Base-by-base conservation (phyloP, 2,329 filamentous ascomycete genomes). In the Hymenotorrendiella dingleyae region DNA sequence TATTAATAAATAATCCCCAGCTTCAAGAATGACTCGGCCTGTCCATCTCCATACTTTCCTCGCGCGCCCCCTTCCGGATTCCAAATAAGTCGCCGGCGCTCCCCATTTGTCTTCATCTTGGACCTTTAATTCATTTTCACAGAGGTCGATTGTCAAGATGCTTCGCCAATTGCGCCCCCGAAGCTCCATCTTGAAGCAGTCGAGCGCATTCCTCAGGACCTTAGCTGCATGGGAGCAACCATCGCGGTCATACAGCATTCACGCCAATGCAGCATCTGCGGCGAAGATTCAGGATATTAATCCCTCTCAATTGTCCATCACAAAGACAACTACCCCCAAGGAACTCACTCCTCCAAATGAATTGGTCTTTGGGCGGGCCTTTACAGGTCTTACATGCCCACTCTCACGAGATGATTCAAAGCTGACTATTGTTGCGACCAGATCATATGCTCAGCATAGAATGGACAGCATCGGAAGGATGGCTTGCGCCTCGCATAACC, bases 381-480 rank as follows among this genome's bases (percentile, higher is more conserved):
- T 98, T 67, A 95, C 93, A 58, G 89, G 88, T 90, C 69, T 44
- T 64, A 46, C 26, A 16, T 24, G 42, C 39, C 24, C 19, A 19
- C 28, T 38, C 17, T 23, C 20, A 23, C 27, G 21, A 36, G 27
- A 12, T 11, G 19, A 30, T 24, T 29, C 9, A 32, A 28, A 43
- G 40, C 40, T 49, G 40, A 34, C 32, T 12, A 23, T 17, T 35
- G 6, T n/a, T 29, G 4, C 17, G 23, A 20, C 29, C 62, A 94
- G 93, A 98, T 71, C 93, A 97, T 70, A 97, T 98, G 91, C 82
- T 97, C 60, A 82, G 84, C 46, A 76, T 94, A 55, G 89, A 96
- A 72, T 98, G 93, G 93, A 91, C 85, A 42, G 79, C 88, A 47
- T 71, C 77, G 36, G 73, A 86, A 53, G 93, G 60, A 46, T 61